Evolutionary conservation across 768 basidiomycete genomes (phyloP).

Genomic region (Boletus bicolor): DNA sequence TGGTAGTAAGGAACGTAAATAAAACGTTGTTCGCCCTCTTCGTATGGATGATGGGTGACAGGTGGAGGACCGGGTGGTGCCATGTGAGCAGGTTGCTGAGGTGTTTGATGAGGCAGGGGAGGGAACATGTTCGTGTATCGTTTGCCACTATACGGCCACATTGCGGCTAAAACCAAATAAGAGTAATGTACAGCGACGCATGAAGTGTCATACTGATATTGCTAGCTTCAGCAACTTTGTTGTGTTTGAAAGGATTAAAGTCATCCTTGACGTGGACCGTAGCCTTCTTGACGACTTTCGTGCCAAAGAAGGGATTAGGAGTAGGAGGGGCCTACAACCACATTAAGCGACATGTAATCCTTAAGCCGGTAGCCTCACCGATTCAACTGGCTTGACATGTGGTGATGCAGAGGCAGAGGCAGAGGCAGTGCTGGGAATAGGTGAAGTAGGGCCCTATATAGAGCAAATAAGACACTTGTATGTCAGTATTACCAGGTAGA

Average conservation of each 20-base stretch:
- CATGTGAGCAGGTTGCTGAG: conserved; percentile 67
- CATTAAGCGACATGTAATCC: conserved; percentile 8
- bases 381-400: conserved; percentile 57
- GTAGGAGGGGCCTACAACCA: conserved; percentile 39
- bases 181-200: background rate
- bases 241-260: conserved; percentile 94
- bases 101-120: conserved; percentile 51
- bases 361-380: conserved; percentile 34
- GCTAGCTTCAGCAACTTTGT: conserved; percentile 72
- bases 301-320: conserved; percentile 90
- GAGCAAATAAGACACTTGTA: conserved; percentile 5
- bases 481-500: conserved; percentile 16
- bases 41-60: conserved; percentile 72
- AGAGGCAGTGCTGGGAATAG: conserved; percentile 40
- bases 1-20: conserved; percentile 84
- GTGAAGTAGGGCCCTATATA: conserved; percentile 45
- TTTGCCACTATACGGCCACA: conserved; percentile 91
- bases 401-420: conserved; percentile 55
- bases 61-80: conserved; percentile 64
- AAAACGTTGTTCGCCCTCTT: conserved; percentile 71
- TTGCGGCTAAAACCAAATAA: conserved; percentile 45
- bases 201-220: conserved; percentile 59
- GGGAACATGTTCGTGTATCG: conserved; percentile 80
- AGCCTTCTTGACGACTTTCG: conserved; percentile 71
- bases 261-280: conserved; percentile 89